Conservation (phyloP, 306 rosid genomes). For the Hippophae rhamnoides region DNA sequence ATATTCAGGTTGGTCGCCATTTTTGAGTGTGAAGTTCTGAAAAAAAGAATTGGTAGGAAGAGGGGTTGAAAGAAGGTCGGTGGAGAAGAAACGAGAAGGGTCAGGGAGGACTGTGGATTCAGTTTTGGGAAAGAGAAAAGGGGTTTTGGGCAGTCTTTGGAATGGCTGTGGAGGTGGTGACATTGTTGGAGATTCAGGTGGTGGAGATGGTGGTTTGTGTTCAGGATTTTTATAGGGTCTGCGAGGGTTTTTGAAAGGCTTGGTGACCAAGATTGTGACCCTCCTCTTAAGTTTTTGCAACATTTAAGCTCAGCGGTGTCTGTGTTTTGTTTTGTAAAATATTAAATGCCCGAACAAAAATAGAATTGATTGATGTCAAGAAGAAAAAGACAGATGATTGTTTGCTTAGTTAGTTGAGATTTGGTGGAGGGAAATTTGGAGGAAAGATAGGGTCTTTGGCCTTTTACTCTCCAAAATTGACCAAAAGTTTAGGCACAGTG, state of each 20-base stretch:
- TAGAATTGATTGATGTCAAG: neutral
- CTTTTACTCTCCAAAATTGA: neutral
- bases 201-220: neutral
- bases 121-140: constrained; percentile 49
- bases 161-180: constrained; percentile 6
- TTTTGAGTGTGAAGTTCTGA: constrained; percentile 58
- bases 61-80: constrained; percentile 40
- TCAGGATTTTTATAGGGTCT: constrained; percentile 12
- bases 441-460: neutral
- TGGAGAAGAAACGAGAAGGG: constrained; percentile 64
- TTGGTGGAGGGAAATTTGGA: constrained; percentile 1
- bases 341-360: neutral
- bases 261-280: constrained; percentile 26
- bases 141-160: neutral
- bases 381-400: constrained; percentile 6
- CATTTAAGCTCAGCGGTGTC: constrained; percentile 16
- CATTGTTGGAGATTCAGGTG: constrained; percentile 14
- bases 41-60: constrained; percentile 81
- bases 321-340: neutral
- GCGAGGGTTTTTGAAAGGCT: constrained; percentile 15
- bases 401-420: neutral
- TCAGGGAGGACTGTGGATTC: constrained; percentile 70
- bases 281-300: constrained; percentile 27
- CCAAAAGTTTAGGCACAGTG: neutral
- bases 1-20: constrained; percentile 66